These are phyloP conservation scores for Striga asiatica DNA, from an alignment of 257 asterid genomes.

Conservation along the genomic window DNA sequence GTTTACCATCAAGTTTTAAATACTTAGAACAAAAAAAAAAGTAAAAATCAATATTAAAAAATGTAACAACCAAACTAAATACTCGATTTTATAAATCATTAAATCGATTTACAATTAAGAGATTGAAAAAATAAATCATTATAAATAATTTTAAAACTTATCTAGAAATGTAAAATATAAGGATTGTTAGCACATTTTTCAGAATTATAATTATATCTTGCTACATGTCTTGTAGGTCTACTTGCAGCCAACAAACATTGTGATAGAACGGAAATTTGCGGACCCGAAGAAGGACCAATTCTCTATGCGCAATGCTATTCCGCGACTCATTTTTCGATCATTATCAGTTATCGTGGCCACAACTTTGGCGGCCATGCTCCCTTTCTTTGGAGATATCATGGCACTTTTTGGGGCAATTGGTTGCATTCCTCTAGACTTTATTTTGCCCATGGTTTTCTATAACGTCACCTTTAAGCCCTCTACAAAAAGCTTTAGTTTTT, in stretches of 20 bases:
- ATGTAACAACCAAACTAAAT: too few species aligned
- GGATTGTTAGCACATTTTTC: too few species aligned
- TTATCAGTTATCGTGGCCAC: constrained; percentile 37
- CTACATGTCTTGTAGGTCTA: constrained; percentile 29
- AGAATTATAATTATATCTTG: background rate
- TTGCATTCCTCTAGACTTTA: constrained; percentile 53
- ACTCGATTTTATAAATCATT: too few species aligned
- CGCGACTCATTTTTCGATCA: constrained; percentile 43
- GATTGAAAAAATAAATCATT: too few species aligned
- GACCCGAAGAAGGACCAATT: constrained; percentile 36
- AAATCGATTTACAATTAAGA: too few species aligned
- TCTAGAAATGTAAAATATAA: too few species aligned
- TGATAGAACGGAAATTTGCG: constrained; percentile 40
- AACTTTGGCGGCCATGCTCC: constrained; percentile 61
- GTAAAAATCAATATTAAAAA: too few species aligned
- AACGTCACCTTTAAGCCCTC: constrained; percentile 49
- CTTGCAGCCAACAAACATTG: constrained; percentile 53
- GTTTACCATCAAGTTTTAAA: too few species aligned
- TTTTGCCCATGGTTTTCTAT: constrained; percentile 57
- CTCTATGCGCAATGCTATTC: constrained; percentile 32
- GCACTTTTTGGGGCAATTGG: constrained; percentile 65
- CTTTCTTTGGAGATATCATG: constrained; percentile 71
- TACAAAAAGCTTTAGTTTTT: constrained; percentile 17
- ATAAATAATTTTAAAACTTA: too few species aligned
- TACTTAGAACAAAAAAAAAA: too few species aligned